Evolutionary conservation across 257 asterid genomes (phyloP), one percentile per base, ranked within the genome.

Genomic region (Misopates orontium): DNA sequence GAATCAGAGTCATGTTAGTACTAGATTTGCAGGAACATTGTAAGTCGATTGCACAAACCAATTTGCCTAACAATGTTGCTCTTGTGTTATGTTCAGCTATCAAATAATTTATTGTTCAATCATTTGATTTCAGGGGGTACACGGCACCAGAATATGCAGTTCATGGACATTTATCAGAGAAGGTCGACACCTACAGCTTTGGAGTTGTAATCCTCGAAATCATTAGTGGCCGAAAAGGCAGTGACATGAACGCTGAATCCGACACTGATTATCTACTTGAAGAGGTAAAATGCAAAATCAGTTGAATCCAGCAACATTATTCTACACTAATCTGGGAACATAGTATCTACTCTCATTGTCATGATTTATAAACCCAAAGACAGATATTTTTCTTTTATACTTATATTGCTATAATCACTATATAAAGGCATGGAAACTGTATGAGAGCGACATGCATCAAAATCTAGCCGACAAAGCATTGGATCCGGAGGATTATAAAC

Each of bases 11-110:
- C 36, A 90, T 69, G 76, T 90, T 57, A 90, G 92, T 80, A 87
- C 96, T 40, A 87, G 75, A 77, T 90, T 90, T 81, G 96, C 96
- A 2, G 96, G 96, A 47, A 87, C 97, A 68, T 68, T 90, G 97
- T 87, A 77, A 72, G 95, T 71, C 44, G 42, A 25, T 17, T 2
- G 16, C 1, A 2, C 36, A 28, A 2, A 7, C 36, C 7, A 28
- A 28, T 28, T 28, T 28, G 3, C n/a, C n/a, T n/a, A n/a, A n/a
- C n/a, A n/a, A n/a, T n/a, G n/a, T n/a, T n/a, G n/a, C n/a, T n/a
- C 36, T 28, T 28, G 36, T 2, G 36, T 28, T 28, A 28, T 28
- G 36, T 2, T 28, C 36, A 28, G 36, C 36, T 2, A 7, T 28
- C 36, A 7, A 28, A 28, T 2, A 28, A 28, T 28, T 28, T 28